These are phyloP conservation scores for Cladophialophora exuberans DNA, from an alignment of 2,329 filamentous ascomycete species.

Conservation along the genomic window DNA sequence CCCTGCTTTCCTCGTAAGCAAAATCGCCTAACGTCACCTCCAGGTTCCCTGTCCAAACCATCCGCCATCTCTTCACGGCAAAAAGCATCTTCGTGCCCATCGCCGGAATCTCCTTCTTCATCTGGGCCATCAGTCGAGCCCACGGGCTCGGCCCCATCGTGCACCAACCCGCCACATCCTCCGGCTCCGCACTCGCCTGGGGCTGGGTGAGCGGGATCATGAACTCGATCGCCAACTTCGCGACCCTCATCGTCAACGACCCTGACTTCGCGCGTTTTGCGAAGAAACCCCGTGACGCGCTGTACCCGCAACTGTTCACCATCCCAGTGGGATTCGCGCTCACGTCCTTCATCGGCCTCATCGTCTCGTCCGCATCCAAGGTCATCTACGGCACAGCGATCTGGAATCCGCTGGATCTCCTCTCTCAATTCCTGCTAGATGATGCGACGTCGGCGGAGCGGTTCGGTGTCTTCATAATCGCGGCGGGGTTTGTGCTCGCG, in stretches of 20 bases:
- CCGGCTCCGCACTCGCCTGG: conserved; percentile 76
- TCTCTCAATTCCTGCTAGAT: conserved; percentile 43
- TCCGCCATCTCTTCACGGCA: conserved; percentile 82
- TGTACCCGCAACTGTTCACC: conserved; percentile 32
- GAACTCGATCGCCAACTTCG: conserved; percentile 88
- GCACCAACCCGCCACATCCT: conserved; percentile 63
- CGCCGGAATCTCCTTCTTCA: conserved; percentile 83
- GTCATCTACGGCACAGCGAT: conserved; percentile 42
- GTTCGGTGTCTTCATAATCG: conserved; percentile 53
- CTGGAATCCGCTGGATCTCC: conserved; percentile 50
- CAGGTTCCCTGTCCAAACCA: conserved; percentile 36
- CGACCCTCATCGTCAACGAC: conserved; percentile 78
- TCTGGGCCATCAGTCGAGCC: conserved; percentile 82
- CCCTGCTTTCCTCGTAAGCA: no score
- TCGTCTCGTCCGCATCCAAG: conserved; percentile 40
- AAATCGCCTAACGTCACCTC: no score
- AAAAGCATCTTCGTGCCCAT: conserved; percentile 83
- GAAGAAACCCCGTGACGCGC: conserved; percentile 38
- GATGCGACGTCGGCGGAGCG: conserved; percentile 41
- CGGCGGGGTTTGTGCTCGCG: conserved; percentile 48
- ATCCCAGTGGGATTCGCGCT: conserved; percentile 31
- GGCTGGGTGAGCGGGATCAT: conserved; percentile 83
- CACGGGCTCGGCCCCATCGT: conserved; percentile 84
- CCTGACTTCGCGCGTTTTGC: conserved; percentile 68
- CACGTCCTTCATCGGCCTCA: conserved; percentile 41